Conservation (phyloP, 257 asterid genomes). For the Linderniella brevidens region DNA sequence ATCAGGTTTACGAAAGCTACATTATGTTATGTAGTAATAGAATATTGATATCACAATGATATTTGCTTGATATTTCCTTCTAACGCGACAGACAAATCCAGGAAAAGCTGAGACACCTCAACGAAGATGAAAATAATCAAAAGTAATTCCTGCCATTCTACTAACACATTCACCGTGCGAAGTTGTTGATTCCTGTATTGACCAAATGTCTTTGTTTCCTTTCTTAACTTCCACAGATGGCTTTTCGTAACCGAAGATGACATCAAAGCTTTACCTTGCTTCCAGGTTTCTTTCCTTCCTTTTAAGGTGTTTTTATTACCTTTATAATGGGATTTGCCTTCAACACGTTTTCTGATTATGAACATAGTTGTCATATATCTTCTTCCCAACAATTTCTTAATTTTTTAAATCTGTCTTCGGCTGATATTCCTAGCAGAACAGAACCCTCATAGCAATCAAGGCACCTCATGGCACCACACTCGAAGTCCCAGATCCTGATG, state of each 20-base stretch:
- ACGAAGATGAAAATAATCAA: conserved; percentile 64
- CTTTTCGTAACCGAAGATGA: conserved; percentile 68
- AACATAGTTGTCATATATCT: too few relatives aligned
- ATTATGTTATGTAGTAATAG: conserved; percentile 10
- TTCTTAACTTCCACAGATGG: conserved; percentile 27
- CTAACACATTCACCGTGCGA: too few relatives aligned
- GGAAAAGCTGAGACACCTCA: conserved; percentile 50
- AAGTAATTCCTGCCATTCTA: conserved; percentile 38
- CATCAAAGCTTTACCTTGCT: conserved; percentile 43
- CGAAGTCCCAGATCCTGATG: conserved; percentile 97
- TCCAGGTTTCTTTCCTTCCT: conserved; percentile 28
- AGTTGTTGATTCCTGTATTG: too few relatives aligned
- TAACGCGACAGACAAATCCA: conserved; percentile 65
- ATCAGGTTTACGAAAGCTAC: conserved; percentile 30
- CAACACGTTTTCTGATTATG: too few relatives aligned
- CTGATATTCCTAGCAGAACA: conserved; percentile 26
- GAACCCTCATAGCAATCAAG: conserved; percentile 76
- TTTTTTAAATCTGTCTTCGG: too few relatives aligned
- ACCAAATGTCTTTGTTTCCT: too few relatives aligned
- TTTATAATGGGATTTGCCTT: too few relatives aligned
- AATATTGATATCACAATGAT: conserved; percentile 2
- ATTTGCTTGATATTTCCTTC: conserved; percentile 5
- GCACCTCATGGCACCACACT: conserved; percentile 98
- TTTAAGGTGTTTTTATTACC: neutral
- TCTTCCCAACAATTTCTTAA: too few relatives aligned